These are phyloP conservation scores for Trichoderma atrobrunneum DNA, from an alignment of 2,329 filamentous ascomycete genomes.

Conservation along the genomic window DNA sequence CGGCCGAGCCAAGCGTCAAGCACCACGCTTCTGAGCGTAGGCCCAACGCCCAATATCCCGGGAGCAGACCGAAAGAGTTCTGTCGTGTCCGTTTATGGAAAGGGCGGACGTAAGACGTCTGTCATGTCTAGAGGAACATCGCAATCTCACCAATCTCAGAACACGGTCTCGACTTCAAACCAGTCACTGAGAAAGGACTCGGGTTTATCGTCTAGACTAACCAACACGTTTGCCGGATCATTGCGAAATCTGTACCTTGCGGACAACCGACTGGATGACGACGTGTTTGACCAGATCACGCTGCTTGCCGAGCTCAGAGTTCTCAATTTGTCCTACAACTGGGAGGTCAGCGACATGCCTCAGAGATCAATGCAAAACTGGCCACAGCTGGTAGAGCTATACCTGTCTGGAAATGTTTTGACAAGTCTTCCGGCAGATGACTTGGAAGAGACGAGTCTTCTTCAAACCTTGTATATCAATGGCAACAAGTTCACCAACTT, in stretches of 20 bases:
- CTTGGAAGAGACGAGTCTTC: slow-evolving; percentile 79
- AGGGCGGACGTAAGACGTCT: slow-evolving; percentile 80
- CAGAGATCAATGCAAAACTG: slow-evolving; percentile 83
- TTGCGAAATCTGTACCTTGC: slow-evolving; percentile 82
- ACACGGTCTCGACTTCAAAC: slow-evolving; percentile 48
- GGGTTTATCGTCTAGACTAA: slow-evolving; percentile 72
- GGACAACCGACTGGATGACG: slow-evolving; percentile 90
- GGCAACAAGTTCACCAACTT: slow-evolving; percentile 97
- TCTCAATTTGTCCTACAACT: slow-evolving; percentile 92
- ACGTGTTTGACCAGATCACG: slow-evolving; percentile 89
- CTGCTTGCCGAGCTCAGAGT: slow-evolving; percentile 79
- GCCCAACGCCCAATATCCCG: slow-evolving; percentile 64
- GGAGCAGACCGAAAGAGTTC: slow-evolving; percentile 73
- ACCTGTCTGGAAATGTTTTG: slow-evolving; percentile 91
- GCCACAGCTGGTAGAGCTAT: slow-evolving; percentile 86
- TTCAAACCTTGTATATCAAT: slow-evolving; percentile 93
- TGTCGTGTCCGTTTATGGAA: slow-evolving; percentile 74
- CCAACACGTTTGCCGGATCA: slow-evolving; percentile 84
- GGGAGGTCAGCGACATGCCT: slow-evolving; percentile 82
- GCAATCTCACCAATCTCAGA: slow-evolving; percentile 40
- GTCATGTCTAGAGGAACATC: slow-evolving; percentile 63
- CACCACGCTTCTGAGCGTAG: slow-evolving; percentile 66
- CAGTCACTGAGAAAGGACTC: slow-evolving; percentile 79
- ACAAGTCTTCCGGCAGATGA: slow-evolving; percentile 91
- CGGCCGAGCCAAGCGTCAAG: slow-evolving; percentile 83